Conservation (phyloP, 352 stramenopile genomes). For the Hyaloperonospora brassicae region DNA sequence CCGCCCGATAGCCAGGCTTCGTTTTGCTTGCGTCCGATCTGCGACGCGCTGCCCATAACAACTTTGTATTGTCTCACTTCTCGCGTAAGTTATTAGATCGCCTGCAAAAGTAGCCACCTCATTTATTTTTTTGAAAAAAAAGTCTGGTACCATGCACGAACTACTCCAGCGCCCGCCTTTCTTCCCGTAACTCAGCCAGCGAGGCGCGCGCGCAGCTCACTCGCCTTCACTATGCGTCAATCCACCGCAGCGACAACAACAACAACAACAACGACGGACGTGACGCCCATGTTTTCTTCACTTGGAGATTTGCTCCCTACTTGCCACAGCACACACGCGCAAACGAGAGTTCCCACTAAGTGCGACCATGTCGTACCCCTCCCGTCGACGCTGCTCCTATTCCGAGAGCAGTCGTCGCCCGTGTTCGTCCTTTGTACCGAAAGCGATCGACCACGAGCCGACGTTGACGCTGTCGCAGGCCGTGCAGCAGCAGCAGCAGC, state of each 20-base stretch:
- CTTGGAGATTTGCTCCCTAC: conserved; percentile 12
- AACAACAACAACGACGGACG: neutral
- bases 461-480: neutral
- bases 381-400: conserved; percentile 12
- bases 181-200: too few relatives aligned
- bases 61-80: too few relatives aligned
- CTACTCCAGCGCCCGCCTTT: too few relatives aligned
- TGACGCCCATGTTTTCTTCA: conserved; percentile 6
- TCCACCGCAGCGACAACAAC: neutral
- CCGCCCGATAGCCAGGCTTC: too few relatives aligned
- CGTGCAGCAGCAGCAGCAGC: too few relatives aligned
- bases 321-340: conserved; percentile 5
- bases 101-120: too few relatives aligned
- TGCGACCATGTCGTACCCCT: conserved; percentile 7
- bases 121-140: too few relatives aligned
- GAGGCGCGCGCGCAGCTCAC: too few relatives aligned
- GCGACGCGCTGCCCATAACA: too few relatives aligned
- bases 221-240: neutral
- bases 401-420: conserved; percentile 12
- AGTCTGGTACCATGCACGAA: too few relatives aligned
- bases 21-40: too few relatives aligned
- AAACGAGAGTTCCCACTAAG: neutral
- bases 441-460: neutral
- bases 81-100: too few relatives aligned
- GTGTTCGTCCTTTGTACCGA: neutral